phyloP scores from a whole-genome alignment of 2,329 filamentous ascomycete genomes.

The Aureobasidium subglaciale region DNA sequence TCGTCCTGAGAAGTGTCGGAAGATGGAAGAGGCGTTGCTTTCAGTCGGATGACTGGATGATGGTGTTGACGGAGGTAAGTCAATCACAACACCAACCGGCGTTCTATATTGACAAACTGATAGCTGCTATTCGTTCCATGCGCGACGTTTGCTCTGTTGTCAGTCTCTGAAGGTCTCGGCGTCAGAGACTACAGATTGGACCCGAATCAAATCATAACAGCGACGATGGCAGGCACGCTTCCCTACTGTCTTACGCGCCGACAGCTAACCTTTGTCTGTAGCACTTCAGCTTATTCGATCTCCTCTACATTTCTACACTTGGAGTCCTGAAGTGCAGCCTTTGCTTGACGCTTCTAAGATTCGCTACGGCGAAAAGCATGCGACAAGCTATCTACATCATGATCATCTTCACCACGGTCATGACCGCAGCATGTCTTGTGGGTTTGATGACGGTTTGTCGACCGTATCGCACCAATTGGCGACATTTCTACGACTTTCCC shows the following conservation, averaged over 20 bases:
- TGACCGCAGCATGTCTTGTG: not conserved
- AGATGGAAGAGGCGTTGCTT: not conserved
- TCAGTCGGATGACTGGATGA: not conserved
- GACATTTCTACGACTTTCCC: conserved; percentile 1
- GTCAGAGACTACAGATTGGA: not conserved
- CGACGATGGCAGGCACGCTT: not conserved
- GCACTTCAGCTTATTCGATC: not conserved
- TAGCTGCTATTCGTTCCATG: conserved; percentile 3
- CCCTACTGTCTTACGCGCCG: not conserved
- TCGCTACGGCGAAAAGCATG: not conserved
- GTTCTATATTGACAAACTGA: not conserved
- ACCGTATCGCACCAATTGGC: not conserved
- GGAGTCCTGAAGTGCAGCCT: not conserved
- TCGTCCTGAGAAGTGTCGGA: not conserved
- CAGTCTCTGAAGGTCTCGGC: not conserved
- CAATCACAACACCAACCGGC: not conserved
- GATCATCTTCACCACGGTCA: no score
- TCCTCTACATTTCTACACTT: not conserved
- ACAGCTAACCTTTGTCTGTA: not conserved
- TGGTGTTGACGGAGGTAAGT: not conserved
- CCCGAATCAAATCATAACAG: not conserved
- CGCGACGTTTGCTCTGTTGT: not conserved
- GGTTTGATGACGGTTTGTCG: not conserved
- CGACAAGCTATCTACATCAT: not conserved
- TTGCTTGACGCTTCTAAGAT: not conserved